A percentile compares a stretch with the other conserved stretches of the same genome.
Evolutionary conservation across 2,329 filamentous ascomycete species (phyloP).

Genomic region (Colletotrichum sojae): DNA sequence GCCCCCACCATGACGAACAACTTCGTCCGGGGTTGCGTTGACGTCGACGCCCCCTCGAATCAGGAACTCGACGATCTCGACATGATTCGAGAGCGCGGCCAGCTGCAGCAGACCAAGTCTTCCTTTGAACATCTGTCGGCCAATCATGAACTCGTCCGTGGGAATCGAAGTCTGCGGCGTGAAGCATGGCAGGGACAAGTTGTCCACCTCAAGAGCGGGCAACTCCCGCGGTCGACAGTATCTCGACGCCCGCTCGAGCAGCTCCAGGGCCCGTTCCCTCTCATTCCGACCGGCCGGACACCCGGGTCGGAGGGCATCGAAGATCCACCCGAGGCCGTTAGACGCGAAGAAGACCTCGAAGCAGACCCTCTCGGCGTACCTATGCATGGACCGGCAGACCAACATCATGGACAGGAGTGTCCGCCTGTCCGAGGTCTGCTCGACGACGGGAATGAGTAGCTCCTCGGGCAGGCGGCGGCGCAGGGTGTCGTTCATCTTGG

Average conservation of each 20-base stretch:
- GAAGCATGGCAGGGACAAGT: background rate
- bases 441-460: background rate
- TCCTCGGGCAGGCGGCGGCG: background rate
- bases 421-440: background rate
- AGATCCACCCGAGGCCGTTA: background rate
- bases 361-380: background rate
- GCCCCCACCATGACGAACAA: too few species aligned
- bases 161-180: background rate
- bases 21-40: background rate
- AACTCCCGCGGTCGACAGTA: background rate
- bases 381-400: constrained; percentile 2
- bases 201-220: background rate
- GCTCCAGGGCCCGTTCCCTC: background rate
- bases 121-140: background rate
- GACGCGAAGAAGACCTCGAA: background rate
- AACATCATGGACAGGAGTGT: background rate
- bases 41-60: background rate
- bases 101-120: background rate
- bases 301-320: background rate
- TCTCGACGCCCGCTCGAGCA: background rate
- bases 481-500: background rate
- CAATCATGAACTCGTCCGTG: background rate
- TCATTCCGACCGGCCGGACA: background rate
- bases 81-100: background rate
- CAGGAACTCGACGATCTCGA: background rate